A percentile compares a stretch with the other conserved stretches of the same genome.
Conservation (phyloP, 495 filamentous ascomycete genomes). For the Aspergillus sclerotiicarbonarius region DNA sequence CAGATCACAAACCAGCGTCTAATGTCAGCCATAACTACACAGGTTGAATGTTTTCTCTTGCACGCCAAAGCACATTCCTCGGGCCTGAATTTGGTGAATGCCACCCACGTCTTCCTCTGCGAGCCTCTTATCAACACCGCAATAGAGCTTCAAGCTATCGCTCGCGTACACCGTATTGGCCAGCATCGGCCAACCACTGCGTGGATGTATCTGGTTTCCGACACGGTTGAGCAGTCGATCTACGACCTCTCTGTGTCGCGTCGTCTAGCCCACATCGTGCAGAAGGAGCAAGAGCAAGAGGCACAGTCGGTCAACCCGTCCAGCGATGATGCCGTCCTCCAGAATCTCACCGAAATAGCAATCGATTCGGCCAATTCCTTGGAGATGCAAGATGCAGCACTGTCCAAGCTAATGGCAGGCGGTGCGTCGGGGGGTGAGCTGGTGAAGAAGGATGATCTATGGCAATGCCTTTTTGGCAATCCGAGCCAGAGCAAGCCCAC, state of each 20-base stretch:
- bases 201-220: slow-evolving; percentile 88
- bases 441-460: slow-evolving; percentile 77
- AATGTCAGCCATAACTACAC: slow-evolving; percentile 1
- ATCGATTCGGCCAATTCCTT: slow-evolving; percentile 80
- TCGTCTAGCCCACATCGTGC: slow-evolving; percentile 71
- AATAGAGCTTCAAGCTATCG: slow-evolving; percentile 90
- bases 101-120: slow-evolving; percentile 90
- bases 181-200: slow-evolving; percentile 86
- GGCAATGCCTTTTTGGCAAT: slow-evolving; percentile 81
- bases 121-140: slow-evolving; percentile 92
- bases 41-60: slow-evolving; percentile 80
- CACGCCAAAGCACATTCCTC: slow-evolving; percentile 85
- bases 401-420: slow-evolving; percentile 67
- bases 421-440: slow-evolving; percentile 73
- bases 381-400: slow-evolving; percentile 69
- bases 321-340: slow-evolving; percentile 22
- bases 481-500: slow-evolving; percentile 25
- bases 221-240: slow-evolving; percentile 87
- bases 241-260: slow-evolving; percentile 78
- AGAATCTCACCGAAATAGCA: slow-evolving; percentile 50
- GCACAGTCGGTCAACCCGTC: slow-evolving; percentile 17
- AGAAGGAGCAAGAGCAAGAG: slow-evolving; percentile 34
- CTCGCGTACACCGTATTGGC: slow-evolving; percentile 90
- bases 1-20: neutral
- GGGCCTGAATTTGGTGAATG: slow-evolving; percentile 86